A percentile compares a stretch with the other conserved stretches of the same genome.
phyloP scores from a whole-genome alignment of 2,329 filamentous ascomycete species.

The Alternaria arborescens region DNA sequence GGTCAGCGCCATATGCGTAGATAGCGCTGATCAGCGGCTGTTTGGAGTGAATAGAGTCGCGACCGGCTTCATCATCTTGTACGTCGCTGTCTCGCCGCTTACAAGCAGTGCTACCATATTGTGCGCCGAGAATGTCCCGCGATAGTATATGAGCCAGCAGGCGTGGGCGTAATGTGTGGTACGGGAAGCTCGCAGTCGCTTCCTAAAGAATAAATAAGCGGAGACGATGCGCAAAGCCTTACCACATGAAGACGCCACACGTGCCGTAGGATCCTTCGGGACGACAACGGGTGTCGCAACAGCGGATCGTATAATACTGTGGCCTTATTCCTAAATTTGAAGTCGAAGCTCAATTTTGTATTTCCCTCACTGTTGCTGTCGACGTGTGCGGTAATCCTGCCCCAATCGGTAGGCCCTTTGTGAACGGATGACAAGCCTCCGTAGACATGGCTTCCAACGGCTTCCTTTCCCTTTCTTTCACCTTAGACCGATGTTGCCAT shows the following conservation, averaged over 20 bases:
- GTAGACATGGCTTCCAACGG: neutral
- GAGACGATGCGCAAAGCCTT: conserved; percentile 2
- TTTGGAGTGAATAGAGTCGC: neutral
- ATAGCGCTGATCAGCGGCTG: neutral
- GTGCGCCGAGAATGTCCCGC: neutral
- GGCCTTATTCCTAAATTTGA: neutral
- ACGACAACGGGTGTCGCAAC: neutral
- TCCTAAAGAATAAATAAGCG: neutral
- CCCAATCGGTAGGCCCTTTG: neutral
- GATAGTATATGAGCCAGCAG: neutral
- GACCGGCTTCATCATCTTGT: neutral
- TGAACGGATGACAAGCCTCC: neutral
- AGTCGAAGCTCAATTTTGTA: neutral
- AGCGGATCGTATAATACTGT: neutral
- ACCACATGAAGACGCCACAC: neutral
- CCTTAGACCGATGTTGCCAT: neutral
- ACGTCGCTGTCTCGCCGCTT: neutral
- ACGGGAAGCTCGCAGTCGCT: neutral
- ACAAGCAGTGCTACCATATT: neutral
- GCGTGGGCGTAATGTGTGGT: neutral
- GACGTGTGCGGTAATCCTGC: neutral
- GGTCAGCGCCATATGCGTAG: neutral
- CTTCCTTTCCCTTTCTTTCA: neutral
- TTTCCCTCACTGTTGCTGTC: neutral
- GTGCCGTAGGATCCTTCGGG: neutral